Evolutionary conservation across 2,329 filamentous ascomycete genomes (phyloP).

Genomic region (Monosporascus sp.): DNA sequence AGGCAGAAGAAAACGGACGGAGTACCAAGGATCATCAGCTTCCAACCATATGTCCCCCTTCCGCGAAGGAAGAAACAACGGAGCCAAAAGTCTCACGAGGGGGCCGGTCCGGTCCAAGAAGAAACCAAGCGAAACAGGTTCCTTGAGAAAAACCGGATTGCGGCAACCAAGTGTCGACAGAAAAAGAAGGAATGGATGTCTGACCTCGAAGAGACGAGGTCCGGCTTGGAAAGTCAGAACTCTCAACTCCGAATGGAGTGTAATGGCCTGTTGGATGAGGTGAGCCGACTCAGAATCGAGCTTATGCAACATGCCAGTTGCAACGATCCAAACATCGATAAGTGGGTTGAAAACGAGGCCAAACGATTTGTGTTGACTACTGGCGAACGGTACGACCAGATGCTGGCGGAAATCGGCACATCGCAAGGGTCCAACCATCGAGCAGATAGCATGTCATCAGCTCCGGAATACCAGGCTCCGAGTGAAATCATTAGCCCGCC

Average conservation of each 20-base stretch:
- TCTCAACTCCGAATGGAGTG: constrained; percentile 38
- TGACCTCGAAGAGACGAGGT: constrained; percentile 43
- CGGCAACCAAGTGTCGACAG: constrained; percentile 69
- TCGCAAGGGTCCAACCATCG: not conserved
- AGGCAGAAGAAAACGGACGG: not conserved
- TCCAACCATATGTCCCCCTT: not conserved
- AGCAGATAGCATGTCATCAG: constrained; percentile 11
- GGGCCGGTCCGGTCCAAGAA: constrained; percentile 21
- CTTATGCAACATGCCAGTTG: constrained; percentile 50
- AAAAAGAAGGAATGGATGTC: constrained; percentile 56
- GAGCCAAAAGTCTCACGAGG: constrained; percentile 17
- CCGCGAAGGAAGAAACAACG: constrained; percentile 20
- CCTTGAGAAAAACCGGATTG: constrained; percentile 66
- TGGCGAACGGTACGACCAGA: constrained; percentile 25
- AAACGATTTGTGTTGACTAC: constrained; percentile 39
- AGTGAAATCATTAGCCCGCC: constrained; percentile 10
- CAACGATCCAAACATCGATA: constrained; percentile 47
- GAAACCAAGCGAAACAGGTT: constrained; percentile 49
- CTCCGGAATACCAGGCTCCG: constrained; percentile 10
- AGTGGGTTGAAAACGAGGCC: constrained; percentile 50
- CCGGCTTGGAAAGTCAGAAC: constrained; percentile 40
- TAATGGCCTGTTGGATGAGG: constrained; percentile 37
- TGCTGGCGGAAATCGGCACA: constrained; percentile 16
- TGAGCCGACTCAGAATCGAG: constrained; percentile 43
- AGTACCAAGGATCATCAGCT: not conserved